Percentiles rank a stretch among this genome's conserved stretches.
These are phyloP conservation scores for Buddleja alternifolia DNA, from an alignment of 257 asterid species.

Conservation along the genomic window DNA sequence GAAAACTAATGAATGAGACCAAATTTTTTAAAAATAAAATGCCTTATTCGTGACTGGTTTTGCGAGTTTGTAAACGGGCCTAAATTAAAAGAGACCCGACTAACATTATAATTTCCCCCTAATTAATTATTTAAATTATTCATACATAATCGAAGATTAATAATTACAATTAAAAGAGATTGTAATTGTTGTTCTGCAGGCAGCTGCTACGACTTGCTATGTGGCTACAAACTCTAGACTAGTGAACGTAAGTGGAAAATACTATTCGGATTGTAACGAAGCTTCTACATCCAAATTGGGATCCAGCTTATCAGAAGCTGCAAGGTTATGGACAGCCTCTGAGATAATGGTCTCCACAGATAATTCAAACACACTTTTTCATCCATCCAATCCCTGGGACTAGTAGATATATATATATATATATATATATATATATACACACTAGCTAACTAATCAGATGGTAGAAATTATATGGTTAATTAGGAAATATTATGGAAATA, in stretches of 20 bases:
- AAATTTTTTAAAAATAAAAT: no score
- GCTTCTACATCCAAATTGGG: conserved; percentile 71
- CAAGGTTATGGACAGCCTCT: conserved; percentile 74
- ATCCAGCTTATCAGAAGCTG: conserved; percentile 63
- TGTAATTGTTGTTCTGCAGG: conserved; percentile 42
- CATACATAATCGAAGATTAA: no score
- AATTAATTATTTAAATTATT: no score
- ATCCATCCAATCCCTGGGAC: conserved; percentile 24
- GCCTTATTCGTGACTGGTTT: no score
- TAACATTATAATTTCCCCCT: no score
- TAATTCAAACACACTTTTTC: conserved; percentile 26
- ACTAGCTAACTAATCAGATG: not conserved
- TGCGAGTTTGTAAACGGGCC: no score
- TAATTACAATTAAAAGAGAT: no score
- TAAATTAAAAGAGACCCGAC: no score
- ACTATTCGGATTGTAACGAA: conserved; percentile 89
- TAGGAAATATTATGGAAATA: conserved; percentile 4
- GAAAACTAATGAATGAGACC: no score
- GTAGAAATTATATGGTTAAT: no score
- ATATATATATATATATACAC: no score
- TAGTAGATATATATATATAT: no score
- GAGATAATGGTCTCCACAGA: conserved; percentile 58
- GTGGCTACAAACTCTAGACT: conserved; percentile 78
- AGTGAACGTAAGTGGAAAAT: conserved; percentile 65
- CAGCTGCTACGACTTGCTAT: conserved; percentile 95